Base-by-base conservation (phyloP, 169 alveolate species). In the Plasmodium yoelii region DNA sequence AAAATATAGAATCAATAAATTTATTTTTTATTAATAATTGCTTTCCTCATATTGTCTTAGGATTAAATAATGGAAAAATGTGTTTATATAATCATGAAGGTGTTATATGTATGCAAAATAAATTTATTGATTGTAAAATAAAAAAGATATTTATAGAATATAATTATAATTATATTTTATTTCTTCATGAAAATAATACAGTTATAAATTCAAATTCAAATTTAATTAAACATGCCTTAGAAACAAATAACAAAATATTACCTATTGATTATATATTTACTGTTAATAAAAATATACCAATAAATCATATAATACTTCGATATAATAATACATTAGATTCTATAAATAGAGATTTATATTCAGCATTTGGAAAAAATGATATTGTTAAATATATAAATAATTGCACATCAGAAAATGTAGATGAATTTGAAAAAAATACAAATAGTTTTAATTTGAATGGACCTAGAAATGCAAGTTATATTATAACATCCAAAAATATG, bases 41-140 rank as follows among this genome's bases (percentile, higher is more conserved):
- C 22, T 82, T 82, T 60, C 90, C 90, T n/a, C 90, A 82, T 68
- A 82, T 82, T 13, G 69, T 82, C 9, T 42, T 82, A 47, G 90
- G 90, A 5, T 61, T 82, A 10, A 82, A 82, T 49, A 82, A 56
- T 82, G 90, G 90, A 2, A 82, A 59, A 26, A 55, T 82, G 0
- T 68, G 39, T 24, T 56, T 82, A 47, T 82, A 82, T 44, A 82
- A 82, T 53, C 90, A 82, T 68, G 90, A 82, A 68, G 90, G 90
- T 4, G 69, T 82, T 7, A 42, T 82, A 44, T 68, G 82, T 71
- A 82, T 82, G 90, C 84, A 82, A 18, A 82, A 82, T 68, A 82
- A 82, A 82, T 82, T 82, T 49, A 47, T 68, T 53, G 90, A 82
- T 4, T 42, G 39, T 26, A 82, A 68, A 56, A 55, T 82, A 34